Conservation (phyloP, 78 protist genomes). For the Polysphondylium violaceum region DNA sequence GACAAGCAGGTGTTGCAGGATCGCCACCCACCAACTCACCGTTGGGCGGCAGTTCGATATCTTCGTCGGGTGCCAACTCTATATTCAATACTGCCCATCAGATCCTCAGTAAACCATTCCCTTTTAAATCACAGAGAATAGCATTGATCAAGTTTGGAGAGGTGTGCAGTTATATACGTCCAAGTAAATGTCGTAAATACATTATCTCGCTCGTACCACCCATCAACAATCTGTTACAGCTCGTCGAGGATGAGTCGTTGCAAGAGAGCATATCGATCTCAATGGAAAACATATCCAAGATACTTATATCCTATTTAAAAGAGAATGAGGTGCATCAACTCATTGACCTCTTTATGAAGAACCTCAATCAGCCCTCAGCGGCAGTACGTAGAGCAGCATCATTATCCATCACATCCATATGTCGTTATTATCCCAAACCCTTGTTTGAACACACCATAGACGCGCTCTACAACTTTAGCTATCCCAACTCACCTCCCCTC, state of each 20-base stretch:
- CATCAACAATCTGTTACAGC: constrained; percentile 28
- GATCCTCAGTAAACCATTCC: constrained; percentile 54
- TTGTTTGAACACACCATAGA: constrained; percentile 40
- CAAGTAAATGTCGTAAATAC: constrained; percentile 68
- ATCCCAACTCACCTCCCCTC: constrained; percentile 2
- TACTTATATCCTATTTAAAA: constrained; percentile 55
- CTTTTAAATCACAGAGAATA: constrained; percentile 74
- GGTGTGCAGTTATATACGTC: constrained; percentile 70
- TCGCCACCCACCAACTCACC: not conserved
- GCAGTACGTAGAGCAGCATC: constrained; percentile 70
- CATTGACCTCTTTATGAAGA: constrained; percentile 31
- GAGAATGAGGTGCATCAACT: constrained; percentile 67
- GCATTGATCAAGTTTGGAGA: constrained; percentile 83
- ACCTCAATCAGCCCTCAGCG: constrained; percentile 44
- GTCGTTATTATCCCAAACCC: constrained; percentile 50
- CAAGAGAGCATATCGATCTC: constrained; percentile 60
- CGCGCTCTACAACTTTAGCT: constrained; percentile 13
- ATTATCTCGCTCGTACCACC: constrained; percentile 73
- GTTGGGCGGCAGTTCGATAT: not conserved
- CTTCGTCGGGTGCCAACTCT: constrained; percentile 1
- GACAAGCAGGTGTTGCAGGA: not conserved
- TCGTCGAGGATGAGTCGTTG: constrained; percentile 43
- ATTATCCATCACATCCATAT: constrained; percentile 37
- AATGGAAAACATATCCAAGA: constrained; percentile 55
- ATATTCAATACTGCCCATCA: constrained; percentile 36